Evolutionary conservation across 2,329 filamentous ascomycete species (phyloP).

Genomic region (Colletotrichum agaves): DNA sequence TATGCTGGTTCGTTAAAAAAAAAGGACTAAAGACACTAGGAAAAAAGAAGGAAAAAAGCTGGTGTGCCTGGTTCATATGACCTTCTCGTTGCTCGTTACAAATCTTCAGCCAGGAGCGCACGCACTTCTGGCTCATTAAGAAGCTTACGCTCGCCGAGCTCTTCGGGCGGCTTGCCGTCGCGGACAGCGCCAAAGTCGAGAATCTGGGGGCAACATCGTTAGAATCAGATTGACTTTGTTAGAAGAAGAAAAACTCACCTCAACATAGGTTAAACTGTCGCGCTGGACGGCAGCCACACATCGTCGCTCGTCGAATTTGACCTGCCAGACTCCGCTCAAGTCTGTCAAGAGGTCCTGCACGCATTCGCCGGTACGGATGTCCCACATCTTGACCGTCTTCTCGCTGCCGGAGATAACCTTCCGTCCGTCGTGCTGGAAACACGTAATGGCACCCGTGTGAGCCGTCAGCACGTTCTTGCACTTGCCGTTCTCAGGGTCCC

Average conservation of each 20-base stretch:
- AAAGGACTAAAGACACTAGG: too few species aligned
- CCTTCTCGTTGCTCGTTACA: conserved; percentile 19
- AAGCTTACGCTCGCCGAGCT: conserved; percentile 83
- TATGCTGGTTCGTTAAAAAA: conserved; percentile 29
- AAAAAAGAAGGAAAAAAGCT: not conserved
- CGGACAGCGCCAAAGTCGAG: conserved; percentile 96
- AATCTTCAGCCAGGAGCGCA: conserved; percentile 59
- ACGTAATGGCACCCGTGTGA: conserved; percentile 97
- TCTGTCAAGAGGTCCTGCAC: conserved; percentile 93
- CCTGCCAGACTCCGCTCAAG: conserved; percentile 97
- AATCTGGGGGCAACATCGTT: conserved; percentile 68
- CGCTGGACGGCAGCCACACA: conserved; percentile 97
- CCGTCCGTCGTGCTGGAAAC: conserved; percentile 96
- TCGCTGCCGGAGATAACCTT: conserved; percentile 98
- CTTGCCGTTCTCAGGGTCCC: conserved; percentile 92
- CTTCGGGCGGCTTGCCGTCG: conserved; percentile 81
- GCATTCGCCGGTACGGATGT: conserved; percentile 90
- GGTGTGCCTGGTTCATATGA: conserved; percentile 8
- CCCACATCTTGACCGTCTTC: conserved; percentile 98
- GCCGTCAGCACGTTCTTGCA: conserved; percentile 92
- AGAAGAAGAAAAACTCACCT: conserved; percentile 69
- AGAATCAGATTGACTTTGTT: not conserved
- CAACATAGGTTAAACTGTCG: conserved; percentile 91
- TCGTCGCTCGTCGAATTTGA: conserved; percentile 94
- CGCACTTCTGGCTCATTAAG: conserved; percentile 67